Conservation (phyloP, 495 filamentous ascomycete species). For the Penicillium pulvis region DNA sequence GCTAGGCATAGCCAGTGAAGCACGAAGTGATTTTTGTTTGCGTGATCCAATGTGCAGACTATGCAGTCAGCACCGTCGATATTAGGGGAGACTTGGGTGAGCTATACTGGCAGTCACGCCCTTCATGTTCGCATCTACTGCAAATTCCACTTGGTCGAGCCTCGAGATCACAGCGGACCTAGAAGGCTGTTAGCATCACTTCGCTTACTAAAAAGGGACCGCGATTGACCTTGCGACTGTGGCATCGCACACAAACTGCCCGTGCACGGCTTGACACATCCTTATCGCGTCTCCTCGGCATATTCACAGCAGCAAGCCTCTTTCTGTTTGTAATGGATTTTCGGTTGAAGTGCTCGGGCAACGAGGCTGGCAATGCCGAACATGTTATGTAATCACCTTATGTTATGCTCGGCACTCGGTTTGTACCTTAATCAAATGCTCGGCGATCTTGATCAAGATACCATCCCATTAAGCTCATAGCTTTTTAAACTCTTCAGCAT, state of each 20-base stretch:
- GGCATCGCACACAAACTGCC: conserved; percentile 18
- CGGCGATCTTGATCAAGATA: background rate
- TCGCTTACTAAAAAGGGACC: background rate
- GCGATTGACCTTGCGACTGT: conserved; percentile 16
- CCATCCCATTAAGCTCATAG: no score
- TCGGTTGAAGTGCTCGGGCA: background rate
- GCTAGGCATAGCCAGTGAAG: conserved; percentile 3
- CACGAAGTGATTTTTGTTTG: conserved; percentile 8
- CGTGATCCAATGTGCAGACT: conserved; percentile 15
- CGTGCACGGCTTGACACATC: conserved; percentile 11
- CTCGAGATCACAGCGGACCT: conserved; percentile 23
- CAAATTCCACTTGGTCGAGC: conserved; percentile 8
- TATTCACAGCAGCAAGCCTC: background rate
- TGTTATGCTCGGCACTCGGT: background rate
- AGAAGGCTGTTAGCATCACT: background rate
- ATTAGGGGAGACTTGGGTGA: background rate
- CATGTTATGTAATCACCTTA: background rate
- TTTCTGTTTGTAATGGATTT: background rate
- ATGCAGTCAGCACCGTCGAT: background rate
- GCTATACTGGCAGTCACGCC: conserved; percentile 4
- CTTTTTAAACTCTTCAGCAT: no score
- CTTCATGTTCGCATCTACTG: conserved; percentile 9
- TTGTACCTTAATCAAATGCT: background rate
- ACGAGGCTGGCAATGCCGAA: background rate
- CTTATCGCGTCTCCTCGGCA: background rate